A percentile compares a stretch with the other conserved stretches of the same genome.
These are phyloP conservation scores for Termitomyces sp. DNA, from an alignment of 768 basidiomycete species.

Conservation along the genomic window DNA sequence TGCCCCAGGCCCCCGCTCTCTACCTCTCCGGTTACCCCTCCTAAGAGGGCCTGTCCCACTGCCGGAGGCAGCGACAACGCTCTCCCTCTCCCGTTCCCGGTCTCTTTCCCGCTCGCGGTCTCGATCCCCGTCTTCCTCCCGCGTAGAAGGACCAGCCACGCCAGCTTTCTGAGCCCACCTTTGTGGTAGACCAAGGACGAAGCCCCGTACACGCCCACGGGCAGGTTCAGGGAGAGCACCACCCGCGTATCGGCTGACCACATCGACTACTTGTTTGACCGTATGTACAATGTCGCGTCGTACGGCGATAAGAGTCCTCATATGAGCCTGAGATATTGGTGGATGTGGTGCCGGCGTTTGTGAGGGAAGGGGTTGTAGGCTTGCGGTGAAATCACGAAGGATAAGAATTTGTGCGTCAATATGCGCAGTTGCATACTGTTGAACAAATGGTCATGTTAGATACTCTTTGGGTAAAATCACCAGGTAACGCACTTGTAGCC, in stretches of 20 bases:
- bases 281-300: conserved; percentile 86
- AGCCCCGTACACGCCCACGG: conserved; percentile 63
- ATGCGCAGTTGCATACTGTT: conserved; percentile 79
- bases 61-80: conserved; percentile 31
- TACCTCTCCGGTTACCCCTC: conserved; percentile 27
- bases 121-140: conserved; percentile 17
- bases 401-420: conserved; percentile 86
- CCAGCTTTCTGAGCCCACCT: conserved; percentile 62
- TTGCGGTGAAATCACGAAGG: conserved; percentile 81
- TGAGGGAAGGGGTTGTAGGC: conserved; percentile 48
- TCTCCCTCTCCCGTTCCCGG: conserved; percentile 20
- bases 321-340: conserved; percentile 41
- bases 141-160: conserved; percentile 4
- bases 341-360: conserved; percentile 22
- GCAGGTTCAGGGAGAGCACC: conserved; percentile 86
- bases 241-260: conserved; percentile 83
- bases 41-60: conserved; percentile 25
- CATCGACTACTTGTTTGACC: conserved; percentile 84
- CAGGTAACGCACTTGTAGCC: conserved; percentile 70
- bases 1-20: conserved; percentile 36
- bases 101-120: no score
- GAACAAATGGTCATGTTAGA: neutral
- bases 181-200: conserved; percentile 77
- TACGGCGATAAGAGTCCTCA: conserved; percentile 68
- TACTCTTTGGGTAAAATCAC: neutral